phyloP scores from a whole-genome alignment of 306 rosid genomes.

The Ammopiptanthus mongolicus region DNA sequence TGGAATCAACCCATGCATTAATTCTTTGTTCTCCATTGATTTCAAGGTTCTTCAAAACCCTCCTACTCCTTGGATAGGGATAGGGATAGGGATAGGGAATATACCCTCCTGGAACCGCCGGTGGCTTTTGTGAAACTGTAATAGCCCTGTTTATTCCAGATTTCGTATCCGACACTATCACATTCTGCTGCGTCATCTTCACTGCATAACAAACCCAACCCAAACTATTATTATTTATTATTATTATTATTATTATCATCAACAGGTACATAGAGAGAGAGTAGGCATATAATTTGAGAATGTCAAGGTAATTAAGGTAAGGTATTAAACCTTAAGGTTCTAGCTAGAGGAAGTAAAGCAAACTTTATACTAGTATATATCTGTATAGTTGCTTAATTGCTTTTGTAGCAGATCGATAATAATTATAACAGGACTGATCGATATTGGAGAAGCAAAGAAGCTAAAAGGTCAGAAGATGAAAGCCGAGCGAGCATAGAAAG shows the following conservation, averaged over 20 bases:
- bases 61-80: constrained; percentile 44
- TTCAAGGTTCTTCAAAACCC: constrained; percentile 56
- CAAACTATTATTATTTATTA: background rate
- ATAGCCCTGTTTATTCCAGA: constrained; percentile 37
- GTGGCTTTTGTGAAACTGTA: constrained; percentile 47
- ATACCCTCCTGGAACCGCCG: constrained; percentile 44
- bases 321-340: background rate
- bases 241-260: background rate
- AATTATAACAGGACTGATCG: background rate
- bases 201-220: constrained; percentile 21
- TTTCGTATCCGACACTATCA: constrained; percentile 38
- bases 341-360: background rate
- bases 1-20: constrained; percentile 77
- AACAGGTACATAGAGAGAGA: background rate
- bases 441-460: background rate
- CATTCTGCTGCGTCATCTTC: constrained; percentile 77
- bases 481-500: too few species aligned
- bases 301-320: background rate
- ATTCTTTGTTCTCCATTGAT: constrained; percentile 67
- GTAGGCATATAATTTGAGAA: background rate
- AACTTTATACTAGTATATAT: background rate
- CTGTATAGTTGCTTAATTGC: background rate
- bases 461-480: background rate
- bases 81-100: constrained; percentile 46
- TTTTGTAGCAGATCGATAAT: background rate